Base-by-base conservation (phyloP, 345 rosid species). In the Salix caprea region DNA sequence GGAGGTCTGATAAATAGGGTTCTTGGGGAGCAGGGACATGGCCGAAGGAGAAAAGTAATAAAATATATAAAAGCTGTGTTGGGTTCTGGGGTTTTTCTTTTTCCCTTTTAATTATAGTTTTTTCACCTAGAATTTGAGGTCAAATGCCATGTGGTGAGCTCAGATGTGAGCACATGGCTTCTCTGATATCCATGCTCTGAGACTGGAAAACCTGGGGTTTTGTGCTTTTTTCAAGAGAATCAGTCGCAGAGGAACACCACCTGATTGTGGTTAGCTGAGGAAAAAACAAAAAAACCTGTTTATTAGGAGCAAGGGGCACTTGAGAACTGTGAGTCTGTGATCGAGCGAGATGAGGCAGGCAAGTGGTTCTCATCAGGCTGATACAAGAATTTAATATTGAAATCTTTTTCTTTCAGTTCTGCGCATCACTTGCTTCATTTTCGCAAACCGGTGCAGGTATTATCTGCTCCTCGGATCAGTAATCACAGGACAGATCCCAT, bases 131-230 rank as follows among this genome's bases (percentile, higher is more conserved):
- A 78, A 76, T 42, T 74, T 75, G 71, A 56, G 68, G 77, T 7
- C 34, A 62, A 16, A 62, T 81, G 84, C 88, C 91, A 87, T 82
- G 89, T 89, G 89, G 82, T 82, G 88, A 87, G 82, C 83, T 78
- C 89, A 81, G 89, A 80, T 76, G 79, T 77, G 18, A 69, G 88
- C 92, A 89, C 92, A 89, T 87, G 92, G 81, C 83, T 85, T 75
- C 86, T 83, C 89, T 65, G 46, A 81, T 82, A 79, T 78, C 89
- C 87, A 85, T 82, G 91, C 84, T 74, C 80, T 80, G 82, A 80
- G 72, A 77, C 80, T 54, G 76, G 1, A 75, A 70, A 75, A 76
- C 73, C 76, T 65, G 67, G 72, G 76, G 80, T 74, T 87, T 79
- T 81, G 82, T 65, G 74, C 44, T 40, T 56, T 79, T 72, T 72